Evolutionary conservation across 2,329 filamentous ascomycete species (phyloP).

Genomic region (Penicillium sp.): DNA sequence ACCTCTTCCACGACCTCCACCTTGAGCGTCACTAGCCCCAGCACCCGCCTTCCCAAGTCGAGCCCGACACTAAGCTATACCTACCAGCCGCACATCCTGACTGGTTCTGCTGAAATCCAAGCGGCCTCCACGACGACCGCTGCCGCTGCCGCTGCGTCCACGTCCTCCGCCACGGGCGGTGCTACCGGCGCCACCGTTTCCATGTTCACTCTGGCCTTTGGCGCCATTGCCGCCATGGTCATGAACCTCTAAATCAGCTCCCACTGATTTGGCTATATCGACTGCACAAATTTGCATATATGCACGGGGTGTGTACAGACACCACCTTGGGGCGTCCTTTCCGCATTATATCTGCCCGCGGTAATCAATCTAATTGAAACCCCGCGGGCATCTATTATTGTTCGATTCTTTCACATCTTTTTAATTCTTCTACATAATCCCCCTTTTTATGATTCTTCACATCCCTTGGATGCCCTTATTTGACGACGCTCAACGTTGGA

Average conservation of each 20-base stretch:
- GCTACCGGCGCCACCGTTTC: constrained; percentile 23
- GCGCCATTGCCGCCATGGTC: constrained; percentile 25
- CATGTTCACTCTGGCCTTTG: constrained; percentile 22
- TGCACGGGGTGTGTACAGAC: constrained; percentile 8
- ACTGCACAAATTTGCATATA: constrained; percentile 1
- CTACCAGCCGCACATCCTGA: constrained; percentile 31
- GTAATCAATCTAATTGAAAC: constrained; percentile 1
- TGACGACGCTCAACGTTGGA: constrained; percentile 27
- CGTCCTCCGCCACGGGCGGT: constrained; percentile 15
- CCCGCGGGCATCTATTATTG: constrained; percentile 10
- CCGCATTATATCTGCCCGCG: not conserved
- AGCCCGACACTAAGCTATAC: constrained; percentile 27
- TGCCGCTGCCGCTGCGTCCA: constrained; percentile 5
- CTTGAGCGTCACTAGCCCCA: constrained; percentile 14
- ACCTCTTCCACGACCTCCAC: constrained; percentile 15
- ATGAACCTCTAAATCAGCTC: constrained; percentile 21
- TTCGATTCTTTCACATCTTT: constrained; percentile 13
- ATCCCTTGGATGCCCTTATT: constrained; percentile 12
- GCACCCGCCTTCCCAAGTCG: constrained; percentile 18
- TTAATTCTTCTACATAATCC: constrained; percentile 22
- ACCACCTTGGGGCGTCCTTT: constrained; percentile 1
- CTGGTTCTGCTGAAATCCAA: constrained; percentile 18
- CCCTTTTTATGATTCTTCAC: constrained; percentile 16
- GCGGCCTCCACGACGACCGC: constrained; percentile 11
- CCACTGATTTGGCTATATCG: not conserved